These are phyloP conservation scores for Termitomyces heimii DNA, from an alignment of 768 basidiomycete species.

Conservation along the genomic window DNA sequence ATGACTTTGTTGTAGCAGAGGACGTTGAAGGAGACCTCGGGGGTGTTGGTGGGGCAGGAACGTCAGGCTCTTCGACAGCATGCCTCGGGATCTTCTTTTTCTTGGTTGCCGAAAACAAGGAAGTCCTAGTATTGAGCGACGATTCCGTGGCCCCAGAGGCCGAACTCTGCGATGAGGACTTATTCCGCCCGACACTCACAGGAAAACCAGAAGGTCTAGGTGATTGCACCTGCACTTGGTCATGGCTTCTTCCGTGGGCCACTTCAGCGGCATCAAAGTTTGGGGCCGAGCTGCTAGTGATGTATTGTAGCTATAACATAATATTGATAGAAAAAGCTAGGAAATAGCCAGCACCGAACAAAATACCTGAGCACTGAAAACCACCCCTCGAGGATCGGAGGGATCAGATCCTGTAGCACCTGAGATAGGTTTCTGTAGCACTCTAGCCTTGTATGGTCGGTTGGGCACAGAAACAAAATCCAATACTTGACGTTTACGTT, in stretches of 20 bases:
- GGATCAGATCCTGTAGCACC: not conserved
- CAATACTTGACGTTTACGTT: slow-evolving; percentile 12
- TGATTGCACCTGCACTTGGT: not conserved
- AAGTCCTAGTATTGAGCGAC: not conserved
- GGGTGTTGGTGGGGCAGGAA: not conserved
- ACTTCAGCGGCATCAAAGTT: not conserved
- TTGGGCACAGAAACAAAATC: slow-evolving; percentile 10
- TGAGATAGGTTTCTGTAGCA: not conserved
- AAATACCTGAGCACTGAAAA: not conserved
- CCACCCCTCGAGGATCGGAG: not conserved
- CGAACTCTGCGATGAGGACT: not conserved
- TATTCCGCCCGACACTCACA: not conserved
- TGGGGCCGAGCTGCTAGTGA: not conserved
- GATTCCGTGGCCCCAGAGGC: not conserved
- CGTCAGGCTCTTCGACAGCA: not conserved
- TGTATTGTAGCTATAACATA: not conserved
- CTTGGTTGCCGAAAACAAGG: too few species aligned
- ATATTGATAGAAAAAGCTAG: not conserved
- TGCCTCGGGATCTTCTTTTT: not conserved
- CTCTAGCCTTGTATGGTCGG: not conserved
- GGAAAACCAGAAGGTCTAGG: not conserved
- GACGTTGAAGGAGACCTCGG: not conserved
- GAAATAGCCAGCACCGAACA: not conserved
- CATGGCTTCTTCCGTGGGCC: not conserved
- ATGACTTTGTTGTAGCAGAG: not conserved